Percentiles rank a stretch among this genome's conserved stretches.
phyloP scores from a whole-genome alignment of 2,329 filamentous ascomycete genomes.

The Hirsutella thompsonii region DNA sequence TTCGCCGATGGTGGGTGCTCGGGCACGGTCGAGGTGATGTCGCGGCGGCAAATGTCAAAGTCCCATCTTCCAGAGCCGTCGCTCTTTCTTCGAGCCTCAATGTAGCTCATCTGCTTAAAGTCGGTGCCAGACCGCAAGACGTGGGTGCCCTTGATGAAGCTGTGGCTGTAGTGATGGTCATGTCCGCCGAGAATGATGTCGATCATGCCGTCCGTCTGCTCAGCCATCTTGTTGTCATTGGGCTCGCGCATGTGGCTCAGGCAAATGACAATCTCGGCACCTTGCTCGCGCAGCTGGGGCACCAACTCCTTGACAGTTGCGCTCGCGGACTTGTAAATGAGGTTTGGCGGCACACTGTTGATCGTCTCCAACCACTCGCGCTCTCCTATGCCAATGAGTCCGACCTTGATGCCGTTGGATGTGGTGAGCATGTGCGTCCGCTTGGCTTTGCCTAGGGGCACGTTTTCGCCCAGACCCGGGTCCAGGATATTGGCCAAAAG shows the following conservation, averaged over 20 bases:
- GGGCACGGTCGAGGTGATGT: conserved; percentile 56
- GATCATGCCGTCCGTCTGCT: conserved; percentile 58
- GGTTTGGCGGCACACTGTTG: conserved; percentile 68
- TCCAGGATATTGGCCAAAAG: conserved; percentile 81
- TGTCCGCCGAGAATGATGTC: conserved; percentile 84
- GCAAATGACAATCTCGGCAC: conserved; percentile 72
- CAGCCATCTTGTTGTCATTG: conserved; percentile 77
- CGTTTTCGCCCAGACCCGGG: conserved; percentile 60
- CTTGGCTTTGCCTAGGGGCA: conserved; percentile 63
- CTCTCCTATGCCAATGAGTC: conserved; percentile 75
- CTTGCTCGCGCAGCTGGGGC: conserved; percentile 58
- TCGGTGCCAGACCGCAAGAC: conserved; percentile 80
- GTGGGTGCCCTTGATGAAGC: conserved; percentile 65
- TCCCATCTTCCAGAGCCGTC: conserved; percentile 48
- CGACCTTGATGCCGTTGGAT: conserved; percentile 75
- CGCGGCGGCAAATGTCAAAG: conserved; percentile 62
- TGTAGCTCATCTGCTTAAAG: conserved; percentile 84
- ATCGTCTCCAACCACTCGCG: conserved; percentile 84
- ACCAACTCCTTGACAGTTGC: conserved; percentile 65
- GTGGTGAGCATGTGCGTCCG: conserved; percentile 66
- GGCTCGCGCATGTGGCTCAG: conserved; percentile 79
- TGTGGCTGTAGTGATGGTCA: conserved; percentile 79
- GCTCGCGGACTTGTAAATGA: conserved; percentile 70
- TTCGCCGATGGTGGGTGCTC: conserved; percentile 47
- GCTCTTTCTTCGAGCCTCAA: conserved; percentile 56